A percentile compares a stretch with the other conserved stretches of the same genome.
These are phyloP conservation scores for Leucaena leucocephala DNA, from an alignment of 306 rosid species.

Conservation along the genomic window DNA sequence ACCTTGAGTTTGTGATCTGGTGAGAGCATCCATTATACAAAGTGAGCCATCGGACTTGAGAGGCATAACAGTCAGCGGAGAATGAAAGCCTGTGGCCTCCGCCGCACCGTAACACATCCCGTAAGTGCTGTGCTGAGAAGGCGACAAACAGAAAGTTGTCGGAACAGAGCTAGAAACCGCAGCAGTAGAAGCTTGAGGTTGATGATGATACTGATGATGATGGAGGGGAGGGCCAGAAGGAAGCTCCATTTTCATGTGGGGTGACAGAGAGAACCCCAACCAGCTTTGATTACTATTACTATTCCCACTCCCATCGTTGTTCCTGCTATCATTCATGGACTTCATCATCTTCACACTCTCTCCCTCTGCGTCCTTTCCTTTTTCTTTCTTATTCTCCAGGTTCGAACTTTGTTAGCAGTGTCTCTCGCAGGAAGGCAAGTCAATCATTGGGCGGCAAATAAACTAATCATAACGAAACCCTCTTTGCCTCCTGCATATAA, in stretches of 20 bases:
- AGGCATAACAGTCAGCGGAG: conserved; percentile 85
- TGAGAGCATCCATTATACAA: conserved; percentile 83
- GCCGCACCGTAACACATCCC: conserved; percentile 60
- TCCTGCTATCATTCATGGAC: conserved; percentile 58
- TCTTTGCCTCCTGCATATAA: conserved; percentile 18
- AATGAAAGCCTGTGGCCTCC: conserved; percentile 51
- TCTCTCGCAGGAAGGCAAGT: conserved; percentile 41
- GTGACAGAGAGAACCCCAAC: conserved; percentile 94
- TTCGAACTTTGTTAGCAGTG: conserved; percentile 25
- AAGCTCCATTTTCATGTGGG: conserved; percentile 86
- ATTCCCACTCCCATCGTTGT: conserved; percentile 32
- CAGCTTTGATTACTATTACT: conserved; percentile 54
- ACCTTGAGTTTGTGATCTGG: conserved; percentile 79
- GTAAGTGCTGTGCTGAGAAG: conserved; percentile 49
- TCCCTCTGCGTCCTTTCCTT: conserved; percentile 14
- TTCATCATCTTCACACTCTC: conserved; percentile 58
- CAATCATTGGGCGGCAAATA: conserved; percentile 65
- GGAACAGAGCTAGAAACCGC: conserved; percentile 49
- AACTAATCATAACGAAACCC: conserved; percentile 53
- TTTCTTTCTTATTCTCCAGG: conserved; percentile 34
- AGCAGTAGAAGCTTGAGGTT: conserved; percentile 43
- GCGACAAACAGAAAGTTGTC: conserved; percentile 48
- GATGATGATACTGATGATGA: conserved; percentile 13
- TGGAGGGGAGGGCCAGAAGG: conserved; percentile 43
- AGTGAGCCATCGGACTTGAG: conserved; percentile 94